Conservation (phyloP, 768 basidiomycete genomes). For the Lenzites betulinus region DNA sequence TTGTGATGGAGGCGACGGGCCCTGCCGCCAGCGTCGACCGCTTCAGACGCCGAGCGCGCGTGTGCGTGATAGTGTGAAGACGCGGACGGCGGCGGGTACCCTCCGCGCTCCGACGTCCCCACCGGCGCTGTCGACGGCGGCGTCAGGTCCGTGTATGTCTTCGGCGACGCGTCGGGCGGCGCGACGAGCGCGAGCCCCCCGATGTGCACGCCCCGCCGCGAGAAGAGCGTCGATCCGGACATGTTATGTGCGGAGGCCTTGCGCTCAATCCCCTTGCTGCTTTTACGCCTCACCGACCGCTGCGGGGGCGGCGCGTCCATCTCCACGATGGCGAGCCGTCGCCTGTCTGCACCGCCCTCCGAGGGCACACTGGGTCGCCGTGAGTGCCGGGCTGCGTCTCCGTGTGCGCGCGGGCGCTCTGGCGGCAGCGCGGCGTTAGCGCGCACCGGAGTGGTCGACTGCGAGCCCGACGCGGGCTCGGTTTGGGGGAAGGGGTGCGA, state of each 20-base stretch:
- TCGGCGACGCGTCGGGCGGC: conserved; percentile 66
- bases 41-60: conserved; percentile 54
- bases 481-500: conserved; percentile 20
- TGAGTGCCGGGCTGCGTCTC: conserved; percentile 24
- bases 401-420: conserved; percentile 6
- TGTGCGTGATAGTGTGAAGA: conserved; percentile 33
- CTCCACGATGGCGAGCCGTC: conserved; percentile 68
- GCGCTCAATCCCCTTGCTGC: conserved; percentile 17
- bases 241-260: conserved; percentile 3
- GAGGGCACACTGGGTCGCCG: conserved; percentile 56
- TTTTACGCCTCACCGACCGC: conserved; percentile 24
- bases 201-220: conserved; percentile 30
- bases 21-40: conserved; percentile 26
- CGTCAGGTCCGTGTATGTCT: conserved; percentile 52
- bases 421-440: background rate
- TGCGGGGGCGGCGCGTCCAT: conserved; percentile 45
- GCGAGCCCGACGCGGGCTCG: background rate
- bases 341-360: conserved; percentile 62
- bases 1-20: conserved; percentile 42
- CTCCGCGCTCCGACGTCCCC: conserved; percentile 4
- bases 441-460: conserved; percentile 2
- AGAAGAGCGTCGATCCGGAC: conserved; percentile 18
- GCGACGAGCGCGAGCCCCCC: conserved; percentile 66
- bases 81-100: conserved; percentile 8
- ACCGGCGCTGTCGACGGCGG: conserved; percentile 53